Base-by-base conservation (phyloP, 805 yeast genomes). In the Tetrapisispora taiwanensis region DNA sequence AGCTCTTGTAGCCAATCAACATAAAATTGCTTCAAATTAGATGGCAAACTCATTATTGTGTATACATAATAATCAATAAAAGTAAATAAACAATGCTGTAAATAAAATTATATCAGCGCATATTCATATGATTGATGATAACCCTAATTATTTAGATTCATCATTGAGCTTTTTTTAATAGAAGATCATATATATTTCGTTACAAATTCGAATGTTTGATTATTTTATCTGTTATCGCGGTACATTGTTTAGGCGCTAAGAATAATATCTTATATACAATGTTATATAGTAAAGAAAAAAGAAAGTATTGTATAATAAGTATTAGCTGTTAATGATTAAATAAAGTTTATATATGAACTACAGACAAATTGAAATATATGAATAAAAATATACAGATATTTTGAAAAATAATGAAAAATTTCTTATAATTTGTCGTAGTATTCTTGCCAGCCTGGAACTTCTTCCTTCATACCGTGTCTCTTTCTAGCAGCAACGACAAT, bases 401-500 rank as follows among this genome's bases (percentile, higher is more conserved):
- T 19, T 12, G 14, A 30, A 30, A 15, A 30, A 19, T 19, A 20
- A 17, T 8, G n/a, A 3, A 8, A 28, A 37, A 28, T 18, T 44
- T 42, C 54, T 71, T 81, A 83, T 74, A 83, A 81, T 74, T 82
- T 83, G 73, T 83, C 92, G 75, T 88, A 88, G 84, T 86, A 90
- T 78, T 90, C 96, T 78, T 86, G 95, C 84, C 89, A 90, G 71
- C 92, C 95, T 76, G 97, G 97, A 73, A 89, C 95, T 63, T 70
- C 81, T 65, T 85, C 89, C 84, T 90, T 90, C 79, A 85, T 69
- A 79, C 97, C 97, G 70, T 82, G 85, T 75, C 96, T 83, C 80
- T 81, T 84, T 78, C 97, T 85, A 73, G 79, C 72, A 56, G 71
- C 80, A 45, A 54, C 46, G 49, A 77, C 82, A 59, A 78, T 76